A percentile compares a stretch with the other conserved stretches of the same genome.
Conservation (phyloP, 2,329 filamentous ascomycete species). For the Fonsecaea pugnacius region DNA sequence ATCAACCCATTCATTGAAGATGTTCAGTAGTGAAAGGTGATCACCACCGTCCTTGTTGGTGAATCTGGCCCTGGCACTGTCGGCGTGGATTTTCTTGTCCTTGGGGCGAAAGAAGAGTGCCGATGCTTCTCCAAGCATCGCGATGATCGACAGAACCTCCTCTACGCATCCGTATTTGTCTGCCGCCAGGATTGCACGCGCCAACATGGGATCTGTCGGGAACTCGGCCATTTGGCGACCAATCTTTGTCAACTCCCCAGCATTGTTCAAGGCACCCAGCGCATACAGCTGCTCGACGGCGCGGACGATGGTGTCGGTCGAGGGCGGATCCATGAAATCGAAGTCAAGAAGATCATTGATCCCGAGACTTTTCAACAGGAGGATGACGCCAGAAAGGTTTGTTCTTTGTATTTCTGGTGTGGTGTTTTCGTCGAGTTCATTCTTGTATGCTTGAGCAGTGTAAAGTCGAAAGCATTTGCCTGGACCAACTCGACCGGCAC, state of each 20-base stretch:
- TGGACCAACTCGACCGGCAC: constrained; percentile 87
- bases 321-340: constrained; percentile 95
- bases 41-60: constrained; percentile 90
- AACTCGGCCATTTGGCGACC: constrained; percentile 96
- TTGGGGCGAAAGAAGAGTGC: constrained; percentile 93
- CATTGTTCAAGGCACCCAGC: constrained; percentile 83
- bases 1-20: constrained; percentile 96
- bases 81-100: constrained; percentile 95
- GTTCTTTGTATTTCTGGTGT: constrained; percentile 92
- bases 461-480: constrained; percentile 94
- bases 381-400: constrained; percentile 90
- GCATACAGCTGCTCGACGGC: constrained; percentile 91
- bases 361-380: constrained; percentile 90
- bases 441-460: constrained; percentile 91
- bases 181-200: constrained; percentile 84
- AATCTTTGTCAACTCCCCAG: constrained; percentile 84
- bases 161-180: constrained; percentile 92
- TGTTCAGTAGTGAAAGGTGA: constrained; percentile 82
- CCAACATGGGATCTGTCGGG: constrained; percentile 87
- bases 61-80: constrained; percentile 85
- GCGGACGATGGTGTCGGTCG: constrained; percentile 84
- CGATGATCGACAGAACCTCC: constrained; percentile 89
- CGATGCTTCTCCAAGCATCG: constrained; percentile 87
- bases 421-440: constrained; percentile 89
- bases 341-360: constrained; percentile 95